Percentiles rank a stretch among this genome's conserved stretches.
Evolutionary conservation across 2,329 filamentous ascomycete species (phyloP).

Genomic region (Ceratocystis eucalypticola): DNA sequence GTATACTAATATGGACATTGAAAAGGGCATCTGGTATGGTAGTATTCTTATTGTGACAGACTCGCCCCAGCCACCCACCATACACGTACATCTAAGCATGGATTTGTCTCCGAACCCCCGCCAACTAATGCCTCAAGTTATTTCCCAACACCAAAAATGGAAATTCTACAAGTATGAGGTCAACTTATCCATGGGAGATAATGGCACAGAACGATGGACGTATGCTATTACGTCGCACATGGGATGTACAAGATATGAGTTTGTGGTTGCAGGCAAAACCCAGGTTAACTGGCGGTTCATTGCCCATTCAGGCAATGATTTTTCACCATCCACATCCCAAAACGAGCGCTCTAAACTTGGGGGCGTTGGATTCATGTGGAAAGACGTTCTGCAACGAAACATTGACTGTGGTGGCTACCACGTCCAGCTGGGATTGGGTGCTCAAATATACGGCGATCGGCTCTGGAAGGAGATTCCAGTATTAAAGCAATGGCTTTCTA

Average conservation of each 20-base stretch:
- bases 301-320: constrained; percentile 92
- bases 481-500: constrained; percentile 87
- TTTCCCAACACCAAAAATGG: constrained; percentile 85
- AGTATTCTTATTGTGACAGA: constrained; percentile 91
- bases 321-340: constrained; percentile 72
- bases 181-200: constrained; percentile 78
- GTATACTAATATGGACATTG: constrained; percentile 94
- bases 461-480: constrained; percentile 93
- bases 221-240: constrained; percentile 95
- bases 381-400: constrained; percentile 95
- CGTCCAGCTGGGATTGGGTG: constrained; percentile 77
- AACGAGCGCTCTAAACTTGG: constrained; percentile 76
- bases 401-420: constrained; percentile 94
- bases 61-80: constrained; percentile 80
- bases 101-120: constrained; percentile 88
- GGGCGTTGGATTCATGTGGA: constrained; percentile 94
- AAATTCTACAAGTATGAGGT: constrained; percentile 92
- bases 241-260: constrained; percentile 96
- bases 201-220: constrained; percentile 74
- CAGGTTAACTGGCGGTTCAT: constrained; percentile 94
- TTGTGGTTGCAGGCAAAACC: constrained; percentile 77
- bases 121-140: constrained; percentile 68
- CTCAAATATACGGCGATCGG: constrained; percentile 89
- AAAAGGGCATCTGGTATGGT: constrained; percentile 79
- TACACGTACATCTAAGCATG: constrained; percentile 80